phyloP scores from a whole-genome alignment of 768 basidiomycete species.

The Leccinum disarticulatum region DNA sequence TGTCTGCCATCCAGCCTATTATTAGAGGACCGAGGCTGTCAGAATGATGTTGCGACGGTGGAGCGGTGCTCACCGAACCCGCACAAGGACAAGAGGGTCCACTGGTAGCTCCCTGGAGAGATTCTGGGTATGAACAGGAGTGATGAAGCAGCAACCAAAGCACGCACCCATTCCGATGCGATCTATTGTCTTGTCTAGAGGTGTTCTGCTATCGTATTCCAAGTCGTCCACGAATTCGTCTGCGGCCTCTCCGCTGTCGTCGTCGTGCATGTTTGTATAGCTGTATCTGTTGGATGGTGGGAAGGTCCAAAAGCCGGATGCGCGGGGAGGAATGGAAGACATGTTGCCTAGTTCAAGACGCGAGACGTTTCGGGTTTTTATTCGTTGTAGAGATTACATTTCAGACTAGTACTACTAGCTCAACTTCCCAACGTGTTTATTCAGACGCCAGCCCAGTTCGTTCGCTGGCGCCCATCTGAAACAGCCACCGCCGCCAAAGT shows the following conservation, averaged over 20 bases:
- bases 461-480: constrained; percentile 67
- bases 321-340: constrained; percentile 46
- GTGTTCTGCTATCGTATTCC: constrained; percentile 47
- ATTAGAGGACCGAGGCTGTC: background rate
- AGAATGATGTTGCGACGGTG: background rate
- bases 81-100: constrained; percentile 79
- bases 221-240: constrained; percentile 22
- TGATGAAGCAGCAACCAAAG: background rate
- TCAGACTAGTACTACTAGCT: background rate
- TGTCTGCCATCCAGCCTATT: constrained; percentile 90
- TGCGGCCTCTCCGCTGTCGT: constrained; percentile 31
- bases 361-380: background rate
- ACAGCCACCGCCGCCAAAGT: constrained; percentile 59
- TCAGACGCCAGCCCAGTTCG: constrained; percentile 64
- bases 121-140: background rate
- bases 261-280: constrained; percentile 42
- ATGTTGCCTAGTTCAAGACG: constrained; percentile 21
- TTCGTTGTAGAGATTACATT: background rate
- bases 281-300: constrained; percentile 27
- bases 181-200: constrained; percentile 85
- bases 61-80: constrained; percentile 68
- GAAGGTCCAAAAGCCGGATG: constrained; percentile 50
- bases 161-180: constrained; percentile 81
- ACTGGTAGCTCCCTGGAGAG: constrained; percentile 68
- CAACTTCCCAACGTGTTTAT: constrained; percentile 58